These are phyloP conservation scores for Fagopyrum tataricum DNA, from an alignment of 148 eudicot genomes.

Conservation along the genomic window DNA sequence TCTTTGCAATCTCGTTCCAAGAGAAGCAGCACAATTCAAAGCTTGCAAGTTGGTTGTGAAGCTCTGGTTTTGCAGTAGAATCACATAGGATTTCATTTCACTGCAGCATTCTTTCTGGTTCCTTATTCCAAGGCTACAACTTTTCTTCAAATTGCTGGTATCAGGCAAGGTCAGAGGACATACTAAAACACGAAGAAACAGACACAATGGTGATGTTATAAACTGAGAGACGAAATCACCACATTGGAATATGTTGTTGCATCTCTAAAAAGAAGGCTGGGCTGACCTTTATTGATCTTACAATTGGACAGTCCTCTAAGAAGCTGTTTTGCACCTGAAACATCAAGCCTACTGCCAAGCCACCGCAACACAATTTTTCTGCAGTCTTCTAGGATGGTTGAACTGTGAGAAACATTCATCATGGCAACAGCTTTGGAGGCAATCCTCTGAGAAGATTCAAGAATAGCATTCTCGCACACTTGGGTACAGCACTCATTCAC, in stretches of 20 bases:
- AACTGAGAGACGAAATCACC: neutral
- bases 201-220: neutral
- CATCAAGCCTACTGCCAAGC: conserved; percentile 76
- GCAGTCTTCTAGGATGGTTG: conserved; percentile 55
- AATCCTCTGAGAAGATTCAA: conserved; percentile 74
- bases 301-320: conserved; percentile 90
- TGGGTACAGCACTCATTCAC: conserved; percentile 89
- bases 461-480: conserved; percentile 76
- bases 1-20: conserved; percentile 67
- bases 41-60: conserved; percentile 95
- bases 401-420: conserved; percentile 41
- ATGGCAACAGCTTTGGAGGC: conserved; percentile 49
- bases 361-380: conserved; percentile 65
- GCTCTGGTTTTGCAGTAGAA: conserved; percentile 89
- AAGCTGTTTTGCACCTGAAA: conserved; percentile 65
- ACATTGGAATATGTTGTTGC: neutral
- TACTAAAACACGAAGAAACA: conserved; percentile 36
- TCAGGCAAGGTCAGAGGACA: conserved; percentile 82
- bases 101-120: conserved; percentile 57
- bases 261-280: neutral
- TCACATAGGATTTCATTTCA: conserved; percentile 56
- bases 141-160: conserved; percentile 37
- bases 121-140: conserved; percentile 43
- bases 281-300: conserved; percentile 73
- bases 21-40: conserved; percentile 84